phyloP scores from a whole-genome alignment of 805 yeast species.

The Starmerella roubikii region DNA sequence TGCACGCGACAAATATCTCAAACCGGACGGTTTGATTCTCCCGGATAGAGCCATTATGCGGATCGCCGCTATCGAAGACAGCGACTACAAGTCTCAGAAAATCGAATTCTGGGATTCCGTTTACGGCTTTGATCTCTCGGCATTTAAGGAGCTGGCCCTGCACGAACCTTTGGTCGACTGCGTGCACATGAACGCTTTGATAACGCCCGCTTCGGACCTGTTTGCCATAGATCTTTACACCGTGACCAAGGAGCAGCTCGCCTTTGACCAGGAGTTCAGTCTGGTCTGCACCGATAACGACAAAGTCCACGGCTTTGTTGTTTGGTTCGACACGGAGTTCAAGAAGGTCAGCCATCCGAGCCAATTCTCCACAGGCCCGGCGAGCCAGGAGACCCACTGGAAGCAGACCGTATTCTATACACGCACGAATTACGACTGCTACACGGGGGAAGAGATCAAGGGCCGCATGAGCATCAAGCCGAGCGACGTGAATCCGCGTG shows the following conservation, averaged over 20 bases:
- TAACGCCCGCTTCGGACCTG: slow-evolving; percentile 57
- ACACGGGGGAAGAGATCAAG: slow-evolving; percentile 59
- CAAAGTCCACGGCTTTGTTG: slow-evolving; percentile 71
- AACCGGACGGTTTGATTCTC: slow-evolving; percentile 75
- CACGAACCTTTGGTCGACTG: slow-evolving; percentile 91
- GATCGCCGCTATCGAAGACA: slow-evolving; percentile 87
- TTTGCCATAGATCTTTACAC: slow-evolving; percentile 83
- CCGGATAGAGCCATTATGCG: slow-evolving; percentile 89
- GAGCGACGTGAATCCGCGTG: slow-evolving; percentile 68
- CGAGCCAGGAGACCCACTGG: slow-evolving; percentile 93
- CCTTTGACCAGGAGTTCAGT: slow-evolving; percentile 57
- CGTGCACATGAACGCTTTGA: slow-evolving; percentile 67
- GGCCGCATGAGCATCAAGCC: slow-evolving; percentile 70
- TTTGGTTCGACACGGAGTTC: slow-evolving; percentile 93
- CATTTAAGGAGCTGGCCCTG: slow-evolving; percentile 75
- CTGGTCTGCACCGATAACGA: slow-evolving; percentile 68
- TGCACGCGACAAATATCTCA: slow-evolving; percentile 80
- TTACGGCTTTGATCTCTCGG: slow-evolving; percentile 91
- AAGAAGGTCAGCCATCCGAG: slow-evolving; percentile 36
- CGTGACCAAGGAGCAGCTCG: slow-evolving; percentile 66
- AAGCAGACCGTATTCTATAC: slow-evolving; percentile 93
- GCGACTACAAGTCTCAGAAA: slow-evolving; percentile 80
- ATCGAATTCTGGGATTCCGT: slow-evolving; percentile 92
- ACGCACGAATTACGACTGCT: slow-evolving; percentile 61
- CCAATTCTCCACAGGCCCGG: slow-evolving; percentile 85